A percentile compares a stretch with the other conserved stretches of the same genome.
phyloP scores from a whole-genome alignment of 805 yeast species.

The Saturnispora besseyi region DNA sequence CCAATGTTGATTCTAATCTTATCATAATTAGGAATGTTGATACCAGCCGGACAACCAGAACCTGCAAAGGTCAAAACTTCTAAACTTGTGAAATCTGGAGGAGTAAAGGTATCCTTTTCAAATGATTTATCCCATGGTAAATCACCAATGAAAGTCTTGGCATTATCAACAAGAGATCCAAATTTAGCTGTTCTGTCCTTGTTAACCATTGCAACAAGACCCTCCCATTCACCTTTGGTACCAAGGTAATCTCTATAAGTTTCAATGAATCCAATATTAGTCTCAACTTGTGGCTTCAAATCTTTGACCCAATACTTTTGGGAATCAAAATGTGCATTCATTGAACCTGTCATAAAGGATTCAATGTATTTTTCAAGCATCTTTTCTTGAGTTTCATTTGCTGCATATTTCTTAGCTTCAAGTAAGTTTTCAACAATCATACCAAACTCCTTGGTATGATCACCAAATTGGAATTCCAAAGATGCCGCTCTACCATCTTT shows the following conservation, averaged over 20 bases:
- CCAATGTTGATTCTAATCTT: constrained; percentile 79
- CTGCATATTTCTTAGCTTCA: constrained; percentile 52
- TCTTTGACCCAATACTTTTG: constrained; percentile 87
- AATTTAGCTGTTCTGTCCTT: constrained; percentile 79
- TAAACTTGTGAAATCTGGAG: constrained; percentile 87
- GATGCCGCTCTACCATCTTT: constrained; percentile 32
- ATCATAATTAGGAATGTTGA: constrained; percentile 87
- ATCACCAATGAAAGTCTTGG: constrained; percentile 50
- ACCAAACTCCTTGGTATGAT: constrained; percentile 58
- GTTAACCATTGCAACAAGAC: constrained; percentile 83
- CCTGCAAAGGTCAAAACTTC: constrained; percentile 88
- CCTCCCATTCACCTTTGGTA: constrained; percentile 90
- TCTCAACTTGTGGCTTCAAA: constrained; percentile 65
- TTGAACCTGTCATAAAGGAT: constrained; percentile 72
- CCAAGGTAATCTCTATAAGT: constrained; percentile 91
- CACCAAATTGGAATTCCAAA: constrained; percentile 62
- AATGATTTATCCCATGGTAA: constrained; percentile 72
- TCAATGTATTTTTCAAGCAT: constrained; percentile 61
- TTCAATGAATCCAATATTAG: constrained; percentile 86
- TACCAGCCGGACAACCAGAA: constrained; percentile 87
- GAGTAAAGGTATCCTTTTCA: constrained; percentile 80
- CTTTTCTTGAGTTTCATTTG: constrained; percentile 60
- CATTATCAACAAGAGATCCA: constrained; percentile 56
- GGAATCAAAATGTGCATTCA: constrained; percentile 76
- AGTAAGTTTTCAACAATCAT: constrained; percentile 47